These are phyloP conservation scores for Voacanga thouarsii DNA, from an alignment of 257 asterid species.

Conservation along the genomic window DNA sequence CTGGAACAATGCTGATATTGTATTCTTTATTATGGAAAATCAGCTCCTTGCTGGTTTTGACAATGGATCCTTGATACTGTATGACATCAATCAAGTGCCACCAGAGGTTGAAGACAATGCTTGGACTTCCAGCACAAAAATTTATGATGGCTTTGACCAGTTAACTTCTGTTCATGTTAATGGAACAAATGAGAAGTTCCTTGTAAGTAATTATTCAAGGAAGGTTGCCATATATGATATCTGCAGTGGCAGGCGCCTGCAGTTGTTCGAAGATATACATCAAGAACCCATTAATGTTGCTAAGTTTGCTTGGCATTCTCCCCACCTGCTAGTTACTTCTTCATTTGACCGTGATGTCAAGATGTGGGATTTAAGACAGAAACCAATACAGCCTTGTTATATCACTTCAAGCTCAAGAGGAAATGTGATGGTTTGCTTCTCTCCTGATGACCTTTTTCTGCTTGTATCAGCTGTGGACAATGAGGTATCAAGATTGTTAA, in stretches of 20 bases:
- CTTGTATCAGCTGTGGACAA: slow-evolving; percentile 84
- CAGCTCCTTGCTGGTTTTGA: slow-evolving; percentile 83
- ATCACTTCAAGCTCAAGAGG: slow-evolving; percentile 65
- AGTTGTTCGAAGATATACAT: slow-evolving; percentile 61
- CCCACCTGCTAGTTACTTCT: slow-evolving; percentile 64
- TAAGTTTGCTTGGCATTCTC: slow-evolving; percentile 70
- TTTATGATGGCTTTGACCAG: slow-evolving; percentile 65
- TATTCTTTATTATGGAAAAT: slow-evolving; percentile 15
- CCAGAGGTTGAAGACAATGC: slow-evolving; percentile 23
- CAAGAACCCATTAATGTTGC: slow-evolving; percentile 76
- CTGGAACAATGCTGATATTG: slow-evolving; percentile 16
- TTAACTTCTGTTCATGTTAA: slow-evolving; percentile 83
- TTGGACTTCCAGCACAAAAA: slow-evolving; percentile 25
- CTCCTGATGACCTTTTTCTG: slow-evolving; percentile 80
- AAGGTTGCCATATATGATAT: slow-evolving; percentile 72
- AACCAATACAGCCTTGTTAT: slow-evolving; percentile 57
- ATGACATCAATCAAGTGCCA: slow-evolving; percentile 44
- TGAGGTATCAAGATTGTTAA: slow-evolving; percentile 45
- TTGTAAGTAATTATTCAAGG: slow-evolving; percentile 77
- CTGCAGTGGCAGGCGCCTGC: slow-evolving; percentile 46
- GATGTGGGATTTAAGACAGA: slow-evolving; percentile 86
- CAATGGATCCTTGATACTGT: slow-evolving; percentile 63
- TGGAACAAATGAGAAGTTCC: slow-evolving; percentile 63
- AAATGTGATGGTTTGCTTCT: slow-evolving; percentile 84
- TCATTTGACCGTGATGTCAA: slow-evolving; percentile 75